Percentiles rank a stretch among this genome's conserved stretches.
phyloP scores from a whole-genome alignment of 2,329 filamentous ascomycete species.

The Raffaelea albimanens region DNA sequence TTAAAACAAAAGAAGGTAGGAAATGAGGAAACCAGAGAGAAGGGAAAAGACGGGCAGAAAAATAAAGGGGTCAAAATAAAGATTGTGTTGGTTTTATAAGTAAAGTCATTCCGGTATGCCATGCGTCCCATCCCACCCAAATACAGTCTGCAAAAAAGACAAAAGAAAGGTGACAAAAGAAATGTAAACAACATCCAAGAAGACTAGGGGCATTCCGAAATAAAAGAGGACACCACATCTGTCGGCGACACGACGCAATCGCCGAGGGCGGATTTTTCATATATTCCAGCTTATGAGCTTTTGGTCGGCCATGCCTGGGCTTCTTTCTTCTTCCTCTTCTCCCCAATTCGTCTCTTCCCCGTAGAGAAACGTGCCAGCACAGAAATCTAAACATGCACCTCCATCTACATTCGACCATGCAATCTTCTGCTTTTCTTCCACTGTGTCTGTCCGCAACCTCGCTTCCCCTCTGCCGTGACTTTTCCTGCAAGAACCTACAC shows the following conservation, averaged over 20 bases:
- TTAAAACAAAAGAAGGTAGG: not conserved
- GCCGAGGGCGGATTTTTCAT: not conserved
- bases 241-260: not conserved
- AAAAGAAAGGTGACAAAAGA: not conserved
- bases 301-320: too few species aligned
- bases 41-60: slow-evolving; percentile 1
- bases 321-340: not conserved
- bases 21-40: not conserved
- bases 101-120: slow-evolving; percentile 2
- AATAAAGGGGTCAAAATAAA: not conserved
- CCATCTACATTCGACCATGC: not conserved
- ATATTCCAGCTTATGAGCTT: too few species aligned
- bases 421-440: not conserved
- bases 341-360: not conserved
- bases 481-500: too few species aligned
- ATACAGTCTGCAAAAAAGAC: slow-evolving; percentile 1
- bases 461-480: not conserved
- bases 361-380: not conserved
- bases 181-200: not conserved
- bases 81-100: not conserved
- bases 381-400: not conserved
- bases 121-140: not conserved
- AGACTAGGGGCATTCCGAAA: not conserved
- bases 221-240: not conserved
- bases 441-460: not conserved